phyloP scores from a whole-genome alignment of 2,329 filamentous ascomycete genomes.

The Diaporthe eres region DNA sequence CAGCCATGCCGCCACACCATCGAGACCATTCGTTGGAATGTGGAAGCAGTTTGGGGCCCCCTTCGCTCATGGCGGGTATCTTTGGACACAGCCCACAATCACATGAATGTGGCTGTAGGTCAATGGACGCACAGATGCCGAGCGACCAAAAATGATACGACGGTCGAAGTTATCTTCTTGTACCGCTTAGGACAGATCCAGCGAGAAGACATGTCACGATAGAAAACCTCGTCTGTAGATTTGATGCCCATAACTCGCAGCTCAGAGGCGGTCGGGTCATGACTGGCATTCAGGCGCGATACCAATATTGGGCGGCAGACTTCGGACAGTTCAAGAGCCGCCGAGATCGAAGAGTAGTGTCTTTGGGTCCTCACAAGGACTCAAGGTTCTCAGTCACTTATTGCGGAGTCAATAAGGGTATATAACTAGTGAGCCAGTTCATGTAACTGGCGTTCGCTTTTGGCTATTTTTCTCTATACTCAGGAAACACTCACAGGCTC shows the following conservation, averaged over 20 bases:
- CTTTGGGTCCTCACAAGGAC: background rate
- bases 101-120: background rate
- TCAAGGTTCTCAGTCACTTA: too few species aligned
- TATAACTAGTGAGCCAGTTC: too few species aligned
- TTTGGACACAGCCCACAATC: background rate
- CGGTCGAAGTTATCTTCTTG: background rate
- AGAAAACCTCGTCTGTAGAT: background rate
- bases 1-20: too few species aligned
- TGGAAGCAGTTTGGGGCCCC: too few species aligned
- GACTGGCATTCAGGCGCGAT: background rate
- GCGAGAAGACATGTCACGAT: background rate
- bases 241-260: background rate
- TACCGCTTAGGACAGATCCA: background rate
- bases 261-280: background rate
- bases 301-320: background rate
- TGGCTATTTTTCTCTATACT: background rate
- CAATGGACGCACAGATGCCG: background rate
- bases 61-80: background rate
- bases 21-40: too few species aligned
- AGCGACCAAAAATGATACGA: background rate
- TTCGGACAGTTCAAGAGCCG: background rate
- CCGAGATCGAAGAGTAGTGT: background rate
- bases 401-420: too few species aligned
- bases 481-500: background rate
- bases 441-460: too few species aligned